Evolutionary conservation across 2,329 filamentous ascomycete genomes (phyloP), one percentile per base, ranked within the genome.

Genomic region (Hymenoscyphus linearis): DNA sequence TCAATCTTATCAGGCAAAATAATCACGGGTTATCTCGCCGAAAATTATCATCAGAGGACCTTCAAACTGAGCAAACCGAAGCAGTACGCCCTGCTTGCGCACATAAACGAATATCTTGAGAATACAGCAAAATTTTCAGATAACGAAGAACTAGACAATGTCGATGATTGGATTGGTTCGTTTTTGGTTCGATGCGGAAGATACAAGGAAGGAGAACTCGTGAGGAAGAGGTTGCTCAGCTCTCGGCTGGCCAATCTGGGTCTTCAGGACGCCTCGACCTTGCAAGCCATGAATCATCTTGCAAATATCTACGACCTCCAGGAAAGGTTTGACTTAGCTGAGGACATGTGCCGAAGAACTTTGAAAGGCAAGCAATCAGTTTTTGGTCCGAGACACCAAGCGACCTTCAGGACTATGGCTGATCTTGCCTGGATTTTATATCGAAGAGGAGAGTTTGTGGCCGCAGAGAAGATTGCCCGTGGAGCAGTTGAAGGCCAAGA

Each of bases 81-180:
- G 1, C 31, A 55, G 22, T 60, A 62, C 37, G 40, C 55, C 18
- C 13, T 66, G 1, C 36, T 66, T 2, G 60, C 60, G 4, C 62
- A 67, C 52, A 40, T 64, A 3, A 44, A 35, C n/a, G 27, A 26
- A 6, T 61, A 66, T 34, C 56, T 52, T 14, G 52, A 64, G 2
- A 62, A 59, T 12, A 35, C 18, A n/a, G 16, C 47, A 22, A 14
- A 55, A 9, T 36, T 58, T 18, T 37, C 44, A 47, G 16, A 22
- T 16, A 37, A 55, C 36, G 22, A 44, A 22, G 36, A 34, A 35
- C 55, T 60, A 1, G 50, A 57, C 4, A 10, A 34, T 40, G 54
- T 44, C 34, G 55, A 63, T 31, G 7, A 59, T 2, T 52, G n/a
- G 13, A 47, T 60, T 18, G 40, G 18, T 12, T 34, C 34, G 5